Evolutionary conservation across 805 yeast species (phyloP).

Genomic region (Metschnikowia matae): DNA sequence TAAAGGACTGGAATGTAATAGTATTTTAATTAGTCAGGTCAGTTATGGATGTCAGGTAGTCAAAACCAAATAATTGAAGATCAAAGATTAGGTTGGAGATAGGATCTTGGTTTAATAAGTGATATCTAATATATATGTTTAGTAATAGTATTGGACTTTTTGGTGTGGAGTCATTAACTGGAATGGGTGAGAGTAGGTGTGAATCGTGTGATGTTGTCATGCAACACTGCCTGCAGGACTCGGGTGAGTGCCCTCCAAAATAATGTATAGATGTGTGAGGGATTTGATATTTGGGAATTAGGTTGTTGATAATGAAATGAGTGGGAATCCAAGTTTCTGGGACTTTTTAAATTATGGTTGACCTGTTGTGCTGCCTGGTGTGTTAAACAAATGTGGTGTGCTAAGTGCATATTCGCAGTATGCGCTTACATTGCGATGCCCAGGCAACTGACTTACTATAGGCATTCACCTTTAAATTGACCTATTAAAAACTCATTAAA

Average conservation of each 20-base stretch:
- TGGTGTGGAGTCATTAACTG: not conserved
- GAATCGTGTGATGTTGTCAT: slow-evolving; percentile 3
- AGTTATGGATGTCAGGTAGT: too few species aligned
- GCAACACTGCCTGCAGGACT: slow-evolving; percentile 1
- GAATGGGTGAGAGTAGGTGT: not conserved
- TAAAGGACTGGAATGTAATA: too few species aligned
- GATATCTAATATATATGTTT: too few species aligned
- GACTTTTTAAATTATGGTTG: not conserved
- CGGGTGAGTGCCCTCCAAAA: not conserved
- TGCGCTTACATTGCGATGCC: not conserved
- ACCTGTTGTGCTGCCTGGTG: not conserved
- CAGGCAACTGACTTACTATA: not conserved
- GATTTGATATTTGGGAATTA: too few species aligned
- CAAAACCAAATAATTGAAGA: not conserved
- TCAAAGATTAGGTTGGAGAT: too few species aligned
- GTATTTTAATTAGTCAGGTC: too few species aligned
- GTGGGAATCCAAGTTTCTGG: not conserved
- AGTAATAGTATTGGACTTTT: too few species aligned
- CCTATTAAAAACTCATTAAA: too few species aligned
- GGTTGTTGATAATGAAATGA: too few species aligned
- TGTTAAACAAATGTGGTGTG: not conserved
- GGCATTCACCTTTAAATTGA: too few species aligned
- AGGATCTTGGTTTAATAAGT: too few species aligned
- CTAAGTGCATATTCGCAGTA: not conserved
- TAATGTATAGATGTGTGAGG: too few species aligned